Evolutionary conservation across 2,329 filamentous ascomycete species (phyloP), one percentile per base, ranked within the genome.

Genomic region (Sporothrix dimorphospora): DNA sequence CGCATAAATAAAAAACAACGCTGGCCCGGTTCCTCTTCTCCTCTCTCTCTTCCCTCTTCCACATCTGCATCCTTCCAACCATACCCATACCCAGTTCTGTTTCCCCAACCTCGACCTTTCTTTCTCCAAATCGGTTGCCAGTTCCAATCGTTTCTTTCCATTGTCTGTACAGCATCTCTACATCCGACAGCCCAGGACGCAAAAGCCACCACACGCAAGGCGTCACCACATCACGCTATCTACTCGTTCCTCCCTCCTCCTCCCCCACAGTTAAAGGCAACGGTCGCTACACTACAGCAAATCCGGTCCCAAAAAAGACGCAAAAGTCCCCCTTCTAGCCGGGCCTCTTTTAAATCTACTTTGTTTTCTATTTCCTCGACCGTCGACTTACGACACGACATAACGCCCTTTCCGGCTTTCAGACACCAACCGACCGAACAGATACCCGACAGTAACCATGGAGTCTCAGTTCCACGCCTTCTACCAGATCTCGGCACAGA

Each of bases 401-500:
- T 7, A 5, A n/a, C 38, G n/a, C 3, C 30, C 7, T 8, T 40
- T n/a, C 11, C 38, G 11, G n/a, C 9, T 40, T 2, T 27, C 2
- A 42, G 9, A 42, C 34, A 65, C 38, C 55, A 59, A 59, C 14
- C 30, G 30, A 45, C 45, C 3, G 7, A 14, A 9, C 40, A 30
- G n/a, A 63, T 16, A n/a, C 7, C 9, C 45, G 9, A 42, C 34
- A n/a, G 61, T 21, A 24, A 59, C 7, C 47, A 71, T 71, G 69
- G 69, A 71, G 59, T 71, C 69, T 42, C 69, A 66, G 34, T 55
- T 53, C 59, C 47, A 53, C 59, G 69, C 34, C 7, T 65, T 71
- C 59, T 71, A 71, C 59, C 69, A 71, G 30, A 21, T 71, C 69
- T 42, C 57, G 14, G 69, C 45, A 4, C 69, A 71, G 57, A 57